A percentile compares a stretch with the other conserved stretches of the same genome.
phyloP scores from a whole-genome alignment of 2,329 filamentous ascomycete species.

The Fusarium sp. region DNA sequence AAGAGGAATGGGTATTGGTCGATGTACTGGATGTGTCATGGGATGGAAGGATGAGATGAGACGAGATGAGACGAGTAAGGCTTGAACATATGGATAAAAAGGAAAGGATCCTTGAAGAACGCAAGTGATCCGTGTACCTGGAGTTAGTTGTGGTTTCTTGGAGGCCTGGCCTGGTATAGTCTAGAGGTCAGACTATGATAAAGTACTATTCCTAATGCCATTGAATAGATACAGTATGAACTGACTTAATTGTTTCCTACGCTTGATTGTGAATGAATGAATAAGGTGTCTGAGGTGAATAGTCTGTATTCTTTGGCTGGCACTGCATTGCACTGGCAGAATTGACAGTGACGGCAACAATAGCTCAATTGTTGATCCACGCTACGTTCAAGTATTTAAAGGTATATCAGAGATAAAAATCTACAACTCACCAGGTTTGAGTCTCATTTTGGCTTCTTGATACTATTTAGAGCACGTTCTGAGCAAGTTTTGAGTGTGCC shows the following conservation, averaged over 20 bases:
- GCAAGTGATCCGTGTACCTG: conserved; percentile 35
- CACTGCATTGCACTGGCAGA: neutral
- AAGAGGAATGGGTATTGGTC: conserved; percentile 27
- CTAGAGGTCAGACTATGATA: conserved; percentile 24
- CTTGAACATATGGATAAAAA: conserved; percentile 31
- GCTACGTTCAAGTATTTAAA: neutral
- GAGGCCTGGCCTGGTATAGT: conserved; percentile 10
- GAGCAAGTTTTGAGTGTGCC: neutral
- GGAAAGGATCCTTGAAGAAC: conserved; percentile 19
- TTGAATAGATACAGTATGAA: conserved; percentile 43
- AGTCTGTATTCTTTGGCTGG: neutral
- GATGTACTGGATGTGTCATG: conserved; percentile 33
- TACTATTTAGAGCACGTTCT: neutral
- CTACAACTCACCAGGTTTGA: neutral
- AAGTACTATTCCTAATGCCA: conserved; percentile 37
- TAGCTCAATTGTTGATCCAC: neutral
- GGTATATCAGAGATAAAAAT: rapidly evolving
- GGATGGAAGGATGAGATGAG: neutral
- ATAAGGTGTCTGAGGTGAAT: neutral
- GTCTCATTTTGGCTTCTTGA: neutral
- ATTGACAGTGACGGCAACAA: neutral
- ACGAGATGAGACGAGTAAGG: conserved; percentile 8
- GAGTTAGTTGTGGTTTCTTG: conserved; percentile 34
- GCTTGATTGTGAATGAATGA: neutral
- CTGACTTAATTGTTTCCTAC: neutral